A percentile compares a stretch with the other conserved stretches of the same genome.
Conservation (phyloP, 2,329 filamentous ascomycete species). For the Penicillium hordei region DNA sequence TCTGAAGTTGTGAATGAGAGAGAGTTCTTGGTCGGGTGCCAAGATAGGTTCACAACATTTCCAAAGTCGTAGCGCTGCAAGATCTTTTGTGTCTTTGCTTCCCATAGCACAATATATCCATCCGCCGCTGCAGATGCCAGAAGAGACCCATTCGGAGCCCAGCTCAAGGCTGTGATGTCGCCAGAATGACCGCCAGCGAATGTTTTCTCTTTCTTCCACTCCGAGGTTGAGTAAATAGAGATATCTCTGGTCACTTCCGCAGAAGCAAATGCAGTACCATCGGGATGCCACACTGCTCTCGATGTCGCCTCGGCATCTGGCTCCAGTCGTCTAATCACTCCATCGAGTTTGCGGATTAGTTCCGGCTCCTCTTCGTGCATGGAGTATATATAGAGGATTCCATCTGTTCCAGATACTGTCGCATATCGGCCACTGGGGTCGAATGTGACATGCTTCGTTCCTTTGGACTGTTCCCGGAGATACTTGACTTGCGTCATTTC, state of each 20-base stretch:
- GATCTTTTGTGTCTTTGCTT: constrained; percentile 80
- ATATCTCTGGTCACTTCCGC: constrained; percentile 80
- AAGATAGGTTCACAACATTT: constrained; percentile 80
- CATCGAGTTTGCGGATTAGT: constrained; percentile 79
- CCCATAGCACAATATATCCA: constrained; percentile 67
- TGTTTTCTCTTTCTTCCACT: constrained; percentile 81
- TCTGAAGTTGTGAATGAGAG: constrained; percentile 89
- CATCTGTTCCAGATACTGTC: constrained; percentile 83
- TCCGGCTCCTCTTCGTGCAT: constrained; percentile 74
- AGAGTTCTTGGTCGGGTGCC: constrained; percentile 88
- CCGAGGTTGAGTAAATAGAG: constrained; percentile 79
- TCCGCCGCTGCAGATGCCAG: constrained; percentile 63
- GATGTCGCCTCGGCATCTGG: constrained; percentile 74
- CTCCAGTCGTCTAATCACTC: constrained; percentile 76
- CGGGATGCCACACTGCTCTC: constrained; percentile 84
- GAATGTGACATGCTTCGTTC: constrained; percentile 90
- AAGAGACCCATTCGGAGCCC: constrained; percentile 93
- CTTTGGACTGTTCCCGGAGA: constrained; percentile 77
- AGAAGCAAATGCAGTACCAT: constrained; percentile 85
- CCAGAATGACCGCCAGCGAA: constrained; percentile 79
- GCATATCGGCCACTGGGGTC: constrained; percentile 75
- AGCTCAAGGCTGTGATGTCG: constrained; percentile 82
- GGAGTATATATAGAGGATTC: constrained; percentile 86
- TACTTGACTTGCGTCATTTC: constrained; percentile 76
- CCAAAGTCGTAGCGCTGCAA: constrained; percentile 75